These are phyloP conservation scores for Stagonosporopsis cucurbitacearum DNA, from an alignment of 2,329 filamentous ascomycete species.

Conservation along the genomic window DNA sequence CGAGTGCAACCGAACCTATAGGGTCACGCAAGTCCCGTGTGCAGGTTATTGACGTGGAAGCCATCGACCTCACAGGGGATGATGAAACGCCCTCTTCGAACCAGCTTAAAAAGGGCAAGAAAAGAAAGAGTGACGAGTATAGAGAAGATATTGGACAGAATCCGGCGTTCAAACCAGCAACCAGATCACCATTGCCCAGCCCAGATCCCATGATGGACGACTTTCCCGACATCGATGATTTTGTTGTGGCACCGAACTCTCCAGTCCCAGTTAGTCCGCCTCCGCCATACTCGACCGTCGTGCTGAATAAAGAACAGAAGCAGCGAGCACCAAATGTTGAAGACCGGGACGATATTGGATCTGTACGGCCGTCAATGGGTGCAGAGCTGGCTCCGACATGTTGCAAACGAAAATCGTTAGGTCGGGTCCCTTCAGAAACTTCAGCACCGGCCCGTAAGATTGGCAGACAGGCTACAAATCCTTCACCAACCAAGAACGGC, in stretches of 20 bases:
- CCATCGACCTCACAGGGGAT: conserved; percentile 48
- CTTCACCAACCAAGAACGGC: conserved; percentile 25
- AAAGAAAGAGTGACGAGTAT: conserved; percentile 57
- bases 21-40: conserved; percentile 13
- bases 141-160: conserved; percentile 33
- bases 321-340: neutral
- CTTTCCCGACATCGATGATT: conserved; percentile 51
- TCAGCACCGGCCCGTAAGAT: conserved; percentile 38
- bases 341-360: conserved; percentile 21
- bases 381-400: conserved; percentile 21
- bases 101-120: conserved; percentile 40
- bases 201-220: conserved; percentile 31
- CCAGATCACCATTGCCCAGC: conserved; percentile 18
- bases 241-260: conserved; percentile 30
- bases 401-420: conserved; percentile 43
- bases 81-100: conserved; percentile 22
- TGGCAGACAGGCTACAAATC: conserved; percentile 32
- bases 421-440: conserved; percentile 37
- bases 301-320: conserved; percentile 13
- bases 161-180: conserved; percentile 28
- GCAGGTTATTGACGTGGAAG: conserved; percentile 35
- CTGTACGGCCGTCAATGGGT: conserved; percentile 21
- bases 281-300: conserved; percentile 55
- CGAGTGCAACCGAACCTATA: conserved; percentile 14
- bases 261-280: conserved; percentile 36